Percentiles rank a stretch among this genome's conserved stretches.
These are phyloP conservation scores for Aspergillus sp. DNA, from an alignment of 2,329 filamentous ascomycete genomes.

Conservation along the genomic window DNA sequence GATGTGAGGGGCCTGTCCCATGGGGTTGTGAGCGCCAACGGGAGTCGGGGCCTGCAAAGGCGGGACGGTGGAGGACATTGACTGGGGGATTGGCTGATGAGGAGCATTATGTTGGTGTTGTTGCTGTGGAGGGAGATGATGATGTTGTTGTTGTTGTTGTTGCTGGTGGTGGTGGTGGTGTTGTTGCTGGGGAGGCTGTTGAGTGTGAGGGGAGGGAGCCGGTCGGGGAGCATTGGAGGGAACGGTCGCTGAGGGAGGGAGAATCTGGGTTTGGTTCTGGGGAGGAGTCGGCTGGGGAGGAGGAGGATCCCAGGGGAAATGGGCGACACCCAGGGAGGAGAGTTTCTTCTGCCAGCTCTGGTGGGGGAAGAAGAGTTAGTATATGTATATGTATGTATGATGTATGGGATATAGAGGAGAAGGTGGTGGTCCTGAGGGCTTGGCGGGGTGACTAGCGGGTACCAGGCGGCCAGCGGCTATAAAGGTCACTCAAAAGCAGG, in stretches of 20 bases:
- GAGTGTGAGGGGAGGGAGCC: constrained; percentile 27
- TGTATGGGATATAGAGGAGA: not conserved
- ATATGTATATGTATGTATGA: not conserved
- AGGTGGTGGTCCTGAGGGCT: constrained; percentile 12
- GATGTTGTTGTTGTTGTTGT: constrained; percentile 30
- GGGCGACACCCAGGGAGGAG: constrained; percentile 76
- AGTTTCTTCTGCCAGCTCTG: constrained; percentile 95
- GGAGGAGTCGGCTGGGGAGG: constrained; percentile 57
- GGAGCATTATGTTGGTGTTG: constrained; percentile 29
- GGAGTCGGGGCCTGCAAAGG: constrained; percentile 22
- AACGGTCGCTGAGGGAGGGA: constrained; percentile 39
- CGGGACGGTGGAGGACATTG: constrained; percentile 28
- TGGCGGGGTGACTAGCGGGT: constrained; percentile 26
- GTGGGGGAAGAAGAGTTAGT: not conserved
- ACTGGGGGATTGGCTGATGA: constrained; percentile 35
- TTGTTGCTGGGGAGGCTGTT: constrained; percentile 11
- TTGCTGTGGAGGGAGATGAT: constrained; percentile 14
- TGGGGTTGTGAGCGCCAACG: constrained; percentile 21
- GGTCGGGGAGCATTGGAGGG: constrained; percentile 45
- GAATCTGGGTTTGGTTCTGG: constrained; percentile 36
- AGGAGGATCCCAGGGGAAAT: constrained; percentile 93
- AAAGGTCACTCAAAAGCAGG: constrained; percentile 40
- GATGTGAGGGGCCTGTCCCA: constrained; percentile 42
- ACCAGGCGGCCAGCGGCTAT: constrained; percentile 35
- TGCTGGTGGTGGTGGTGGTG: constrained; percentile 24